Base-by-base conservation (phyloP, 2,329 filamentous ascomycete genomes). In the Parastagonospora nodorum region DNA sequence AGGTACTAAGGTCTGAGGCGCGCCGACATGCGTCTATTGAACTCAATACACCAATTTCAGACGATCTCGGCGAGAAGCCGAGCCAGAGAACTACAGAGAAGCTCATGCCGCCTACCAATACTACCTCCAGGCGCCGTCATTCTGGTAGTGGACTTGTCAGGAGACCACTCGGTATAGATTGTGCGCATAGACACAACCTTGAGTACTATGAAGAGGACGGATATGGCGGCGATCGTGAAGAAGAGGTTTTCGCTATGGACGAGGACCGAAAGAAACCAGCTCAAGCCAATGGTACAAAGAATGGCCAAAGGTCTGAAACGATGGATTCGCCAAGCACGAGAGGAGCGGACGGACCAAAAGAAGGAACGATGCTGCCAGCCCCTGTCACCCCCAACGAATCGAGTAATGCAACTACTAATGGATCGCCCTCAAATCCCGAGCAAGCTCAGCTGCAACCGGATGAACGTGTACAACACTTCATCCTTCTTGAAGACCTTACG, bases 131-230 rank as follows among this genome's bases (percentile, higher is more conserved):
- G 68, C 84, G 92, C 52, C 87, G 93, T 19, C 94, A 95, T 72
- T 97, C 92, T 5, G 92, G 92, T 42, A 90, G 90, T 58, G 92
- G 91, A 5, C 81, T 97, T 24, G 85, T 89, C 51, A 87, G 89
- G 65, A 88, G 90, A 19, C 73, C 76, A 8, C 78, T 83, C 48
- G 89, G 91, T 56, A 88, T 96, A 6, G 80, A 82, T 40, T 82
- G 82, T 10, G 74, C 67, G 19, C 80, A 84, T 8, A 81, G 88
- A 45, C 88, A 90, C n/a, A 83, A 89, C 56, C 80, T 97, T n/a
- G 87, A 96, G 70, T 96, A 92, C 62, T 90, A 95, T 64, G 92
- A 96, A 66, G 90, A 96, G 61, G 90, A 93, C 27, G 91, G 92
- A 16, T 93, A 95, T 66, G 86, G 86, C 36, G 89, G 85, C 2